A percentile compares a stretch with the other conserved stretches of the same genome.
These are phyloP conservation scores for Aspergillus egyptiacus DNA, from an alignment of 495 filamentous ascomycete genomes.

Conservation along the genomic window DNA sequence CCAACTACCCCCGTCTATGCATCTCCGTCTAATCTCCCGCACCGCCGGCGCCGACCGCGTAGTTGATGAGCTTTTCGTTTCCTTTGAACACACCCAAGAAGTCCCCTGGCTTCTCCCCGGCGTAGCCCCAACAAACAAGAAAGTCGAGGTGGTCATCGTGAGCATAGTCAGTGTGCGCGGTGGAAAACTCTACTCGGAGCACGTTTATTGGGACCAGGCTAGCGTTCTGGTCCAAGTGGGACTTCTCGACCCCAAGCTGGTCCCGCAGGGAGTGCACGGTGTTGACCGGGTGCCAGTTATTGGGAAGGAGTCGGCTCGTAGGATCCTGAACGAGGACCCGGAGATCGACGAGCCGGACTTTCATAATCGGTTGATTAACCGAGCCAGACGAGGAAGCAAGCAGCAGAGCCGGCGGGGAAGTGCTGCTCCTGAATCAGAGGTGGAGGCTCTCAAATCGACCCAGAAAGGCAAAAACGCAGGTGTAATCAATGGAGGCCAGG, in stretches of 20 bases:
- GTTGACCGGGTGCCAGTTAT: conserved; percentile 64
- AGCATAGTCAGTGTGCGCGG: conserved; percentile 70
- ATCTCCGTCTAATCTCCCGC: conserved; percentile 63
- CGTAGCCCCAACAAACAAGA: conserved; percentile 61
- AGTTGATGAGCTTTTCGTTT: conserved; percentile 52
- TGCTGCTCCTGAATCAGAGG: conserved; percentile 11
- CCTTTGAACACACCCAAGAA: conserved; percentile 64
- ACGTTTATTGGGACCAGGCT: conserved; percentile 86
- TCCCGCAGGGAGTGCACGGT: conserved; percentile 42
- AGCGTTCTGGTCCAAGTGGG: conserved; percentile 73
- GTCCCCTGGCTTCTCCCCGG: conserved; percentile 81
- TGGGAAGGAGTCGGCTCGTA: conserved; percentile 58
- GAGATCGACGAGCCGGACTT: conserved; percentile 35
- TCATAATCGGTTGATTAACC: conserved; percentile 37
- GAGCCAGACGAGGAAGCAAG: conserved; percentile 18
- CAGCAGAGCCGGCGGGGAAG: conserved; percentile 26
- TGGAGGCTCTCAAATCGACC: background rate
- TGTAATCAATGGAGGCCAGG: conserved; percentile 14
- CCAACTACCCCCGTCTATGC: conserved; percentile 59
- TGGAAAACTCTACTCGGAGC: conserved; percentile 71
- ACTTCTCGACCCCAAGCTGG: conserved; percentile 58
- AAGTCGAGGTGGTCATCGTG: conserved; percentile 66
- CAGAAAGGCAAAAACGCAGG: conserved; percentile 19
- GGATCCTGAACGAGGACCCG: conserved; percentile 57
- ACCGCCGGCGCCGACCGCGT: conserved; percentile 59